Evolutionary conservation across 352 stramenopile species (phyloP).

Genomic region (Phytophthora nicotianae): DNA sequence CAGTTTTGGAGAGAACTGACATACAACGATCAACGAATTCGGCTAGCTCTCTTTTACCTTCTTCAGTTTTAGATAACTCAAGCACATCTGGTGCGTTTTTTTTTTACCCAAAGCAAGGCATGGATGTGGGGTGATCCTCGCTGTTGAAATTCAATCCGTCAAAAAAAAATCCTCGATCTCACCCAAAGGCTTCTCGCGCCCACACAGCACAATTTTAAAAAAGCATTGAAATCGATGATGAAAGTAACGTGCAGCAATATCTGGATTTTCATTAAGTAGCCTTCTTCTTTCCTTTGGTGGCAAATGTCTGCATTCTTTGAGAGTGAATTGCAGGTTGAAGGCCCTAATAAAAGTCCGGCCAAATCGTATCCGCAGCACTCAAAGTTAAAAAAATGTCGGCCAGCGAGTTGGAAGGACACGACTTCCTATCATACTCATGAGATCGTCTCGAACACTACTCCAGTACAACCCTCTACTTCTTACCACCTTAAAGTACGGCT

Average conservation of each 20-base stretch:
- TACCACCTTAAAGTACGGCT: constrained; percentile 18
- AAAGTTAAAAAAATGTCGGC: constrained; percentile 33
- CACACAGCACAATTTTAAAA: constrained; percentile 9
- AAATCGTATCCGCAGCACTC: constrained; percentile 37
- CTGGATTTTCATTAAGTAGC: constrained; percentile 25
- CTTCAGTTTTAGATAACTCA: constrained; percentile 12
- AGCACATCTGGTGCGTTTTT: constrained; percentile 26
- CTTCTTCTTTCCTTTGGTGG: background rate
- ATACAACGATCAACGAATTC: constrained; percentile 13
- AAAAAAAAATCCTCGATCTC: constrained; percentile 32
- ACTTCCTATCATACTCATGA: constrained; percentile 27
- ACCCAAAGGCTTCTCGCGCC: constrained; percentile 10
- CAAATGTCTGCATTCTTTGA: constrained; percentile 1
- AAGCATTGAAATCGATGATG: constrained; percentile 25
- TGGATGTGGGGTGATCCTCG: constrained; percentile 33
- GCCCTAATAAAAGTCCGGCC: constrained; percentile 32
- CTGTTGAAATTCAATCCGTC: constrained; percentile 33
- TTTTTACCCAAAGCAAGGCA: constrained; percentile 28
- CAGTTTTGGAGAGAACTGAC: constrained; percentile 4
- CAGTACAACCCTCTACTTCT: constrained; percentile 16
- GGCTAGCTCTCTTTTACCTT: constrained; percentile 9
- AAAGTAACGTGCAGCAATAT: constrained; percentile 29
- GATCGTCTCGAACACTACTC: constrained; percentile 15
- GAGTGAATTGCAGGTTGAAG: constrained; percentile 16
- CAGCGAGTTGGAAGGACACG: constrained; percentile 14